Percentiles rank a stretch among this genome's conserved stretches.
Evolutionary conservation across 495 filamentous ascomycete genomes (phyloP).

Genomic region (Peziza echinospora): DNA sequence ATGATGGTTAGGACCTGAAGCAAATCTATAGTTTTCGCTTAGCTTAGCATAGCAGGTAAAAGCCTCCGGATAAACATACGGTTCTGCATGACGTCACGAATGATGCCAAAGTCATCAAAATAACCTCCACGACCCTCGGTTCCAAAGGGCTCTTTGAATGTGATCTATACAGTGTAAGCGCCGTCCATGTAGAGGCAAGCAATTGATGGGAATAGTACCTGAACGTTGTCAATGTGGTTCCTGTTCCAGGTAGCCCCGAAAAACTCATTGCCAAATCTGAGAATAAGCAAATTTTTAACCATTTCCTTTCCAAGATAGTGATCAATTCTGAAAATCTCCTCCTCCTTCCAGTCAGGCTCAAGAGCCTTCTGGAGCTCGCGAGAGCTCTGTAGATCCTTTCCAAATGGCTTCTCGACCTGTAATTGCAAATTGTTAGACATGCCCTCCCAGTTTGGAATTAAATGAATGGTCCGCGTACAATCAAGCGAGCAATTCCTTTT

Average conservation of each 20-base stretch:
- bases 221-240: conserved; percentile 97
- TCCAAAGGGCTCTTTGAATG: conserved; percentile 98
- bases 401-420: conserved; percentile 97
- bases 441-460: background rate
- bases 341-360: conserved; percentile 96
- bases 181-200: background rate
- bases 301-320: conserved; percentile 99
- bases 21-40: conserved; percentile 37
- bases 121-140: conserved; percentile 98
- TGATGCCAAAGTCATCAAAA: conserved; percentile 99
- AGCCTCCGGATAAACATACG: conserved; percentile 19
- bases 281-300: conserved; percentile 99
- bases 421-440: conserved; percentile 6
- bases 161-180: conserved; percentile 34
- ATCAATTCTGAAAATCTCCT: conserved; percentile 98
- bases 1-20: conserved; percentile 90
- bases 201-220: conserved; percentile 20
- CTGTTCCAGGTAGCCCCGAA: conserved; percentile 98
- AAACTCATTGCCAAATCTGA: conserved; percentile 97
- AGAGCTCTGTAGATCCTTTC: conserved; percentile 86
- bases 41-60: no score
- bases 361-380: conserved; percentile 86
- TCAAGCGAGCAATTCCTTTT: conserved; percentile 74
- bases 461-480: conserved; percentile 35
- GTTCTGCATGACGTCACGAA: conserved; percentile 97